These are phyloP conservation scores for Globisporangium spiculum DNA, from an alignment of 352 stramenopile genomes.

Conservation along the genomic window DNA sequence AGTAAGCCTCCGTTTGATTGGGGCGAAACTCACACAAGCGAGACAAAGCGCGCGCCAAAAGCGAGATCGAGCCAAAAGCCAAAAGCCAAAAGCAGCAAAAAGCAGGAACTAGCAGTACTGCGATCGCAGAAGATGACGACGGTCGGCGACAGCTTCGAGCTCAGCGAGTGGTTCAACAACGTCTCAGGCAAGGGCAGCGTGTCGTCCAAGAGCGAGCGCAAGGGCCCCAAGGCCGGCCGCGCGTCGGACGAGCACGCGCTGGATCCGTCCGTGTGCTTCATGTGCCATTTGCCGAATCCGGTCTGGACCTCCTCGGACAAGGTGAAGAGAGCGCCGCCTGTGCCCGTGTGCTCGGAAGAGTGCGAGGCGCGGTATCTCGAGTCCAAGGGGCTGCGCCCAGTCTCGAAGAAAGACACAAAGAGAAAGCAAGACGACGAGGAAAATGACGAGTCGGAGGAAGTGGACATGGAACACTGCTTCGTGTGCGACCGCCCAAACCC, in stretches of 20 bases:
- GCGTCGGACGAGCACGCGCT: constrained; percentile 2
- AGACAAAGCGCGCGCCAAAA: constrained; percentile 17
- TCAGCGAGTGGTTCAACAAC: constrained; percentile 82
- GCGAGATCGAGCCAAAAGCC: background rate
- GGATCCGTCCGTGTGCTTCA: constrained; percentile 39
- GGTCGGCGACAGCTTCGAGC: constrained; percentile 64
- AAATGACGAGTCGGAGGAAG: constrained; percentile 9
- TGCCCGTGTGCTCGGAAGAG: constrained; percentile 53
- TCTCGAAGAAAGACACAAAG: constrained; percentile 19
- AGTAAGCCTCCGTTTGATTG: constrained; percentile 21
- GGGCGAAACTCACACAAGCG: constrained; percentile 7
- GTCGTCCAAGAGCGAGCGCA: constrained; percentile 28
- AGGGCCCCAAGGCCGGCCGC: constrained; percentile 34
- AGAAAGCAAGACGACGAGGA: constrained; percentile 18
- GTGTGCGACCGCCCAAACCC: constrained; percentile 58
- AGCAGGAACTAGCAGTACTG: background rate
- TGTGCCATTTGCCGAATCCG: constrained; percentile 56
- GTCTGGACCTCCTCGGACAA: constrained; percentile 68
- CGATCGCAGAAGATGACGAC: constrained; percentile 22
- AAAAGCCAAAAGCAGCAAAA: background rate
- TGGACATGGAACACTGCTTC: constrained; percentile 47
- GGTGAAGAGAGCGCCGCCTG: constrained; percentile 46
- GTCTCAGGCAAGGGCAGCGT: constrained; percentile 17
- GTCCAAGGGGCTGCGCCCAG: constrained; percentile 43
- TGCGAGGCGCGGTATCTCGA: constrained; percentile 61